Evolutionary conservation across 495 filamentous ascomycete species (phyloP), one percentile per base, ranked within the genome.

Genomic region (Collariella sp.): DNA sequence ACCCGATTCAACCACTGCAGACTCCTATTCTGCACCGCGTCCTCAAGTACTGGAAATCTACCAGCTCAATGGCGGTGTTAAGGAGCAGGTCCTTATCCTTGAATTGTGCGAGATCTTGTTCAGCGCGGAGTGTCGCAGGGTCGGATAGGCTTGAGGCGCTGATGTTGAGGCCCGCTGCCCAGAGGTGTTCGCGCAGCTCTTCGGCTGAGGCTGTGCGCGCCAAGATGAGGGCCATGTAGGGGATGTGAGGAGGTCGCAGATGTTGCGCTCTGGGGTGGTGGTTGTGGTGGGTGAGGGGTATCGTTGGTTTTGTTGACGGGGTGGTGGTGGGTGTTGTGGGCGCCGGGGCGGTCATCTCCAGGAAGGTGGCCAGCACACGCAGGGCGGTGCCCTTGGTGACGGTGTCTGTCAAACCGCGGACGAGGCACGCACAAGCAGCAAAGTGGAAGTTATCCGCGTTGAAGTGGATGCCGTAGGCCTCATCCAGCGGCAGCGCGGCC

Each of bases 371-470:
- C 11, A 84, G 60, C 5, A 82, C 78, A 16, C 78, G 70, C 23
- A 81, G 65, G 13, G 80, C 76, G 7, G 75, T 75, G 7, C 70
- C 57, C 48, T 77, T 81, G 11, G 81, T 84, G 24, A 75, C 63
- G 5, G 77, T 71, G 50, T 83, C 79, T 11, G 79, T 81, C 22
- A 85, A 71, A 2, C 81, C 82, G 50, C 81, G 75, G 2, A 80
- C 74, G 13, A 85, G 66, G 44, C 77, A 79, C 23, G 80, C 81
- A 52, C 75, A 79, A 5, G 82, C 71, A 0, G 82, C 82, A 58
- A 77, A 79, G 56, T 84, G 82, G 61, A 85, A 84, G 57, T 75
- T 82, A 23, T 84, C 79, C n/a, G 59, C 54, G 48, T 72, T 80
- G 54, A 85, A 85, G 41, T 77, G 76, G 23, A 85, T 72, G 1